Base-by-base conservation (phyloP, 2,329 filamentous ascomycete species). In the Sporothrix pallida region DNA sequence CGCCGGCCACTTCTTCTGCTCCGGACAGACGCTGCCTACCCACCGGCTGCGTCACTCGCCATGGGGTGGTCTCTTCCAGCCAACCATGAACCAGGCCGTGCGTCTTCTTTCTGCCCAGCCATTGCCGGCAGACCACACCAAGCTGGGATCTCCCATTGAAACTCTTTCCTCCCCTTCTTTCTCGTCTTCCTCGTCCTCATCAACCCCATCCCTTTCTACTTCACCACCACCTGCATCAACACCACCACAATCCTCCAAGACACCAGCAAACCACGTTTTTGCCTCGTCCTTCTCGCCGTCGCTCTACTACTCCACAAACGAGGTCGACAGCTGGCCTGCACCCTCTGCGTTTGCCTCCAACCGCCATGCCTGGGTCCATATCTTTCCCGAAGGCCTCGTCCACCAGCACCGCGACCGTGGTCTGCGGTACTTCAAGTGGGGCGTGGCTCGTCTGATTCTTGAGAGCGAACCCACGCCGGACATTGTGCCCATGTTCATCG, bases 371-470 rank as follows among this genome's bases (percentile, higher is more conserved):
- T 99, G 96, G 96, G 86, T 99, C 3, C 96, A 99, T 82, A 92
- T 98, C 72, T 98, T 98, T 81, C 96, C 96, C 13, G 96, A 99
- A 83, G 96, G 94, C 67, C 94, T 93, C 81, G 94, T 97, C 63
- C 95, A 98, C 82, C 96, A 99, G 83, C 91, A 94, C 77, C 88
- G 92, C 1, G 85, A 90, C 58, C 90, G 90, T 78, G 89, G 91
- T 8, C 91, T 98, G 86, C 92, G 96, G 44, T 99, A 99, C 83
- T 98, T 98, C 88, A 98, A 97, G 84, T 99, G 96, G 96, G 96
- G 96, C 0, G 87, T 98, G 1, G 94, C 95, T 7, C 90, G 96
- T 1, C 87, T 98, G 74, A 96, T 99, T 74, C 89, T 99, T 65
- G 96, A 99, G 82, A 89, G 92, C 65, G 92, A 95, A 68, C 93